Percentiles rank a stretch among this genome's conserved stretches.
Evolutionary conservation across 2,329 filamentous ascomycete species (phyloP).

Genomic region (Trichoderma citrinoviride): DNA sequence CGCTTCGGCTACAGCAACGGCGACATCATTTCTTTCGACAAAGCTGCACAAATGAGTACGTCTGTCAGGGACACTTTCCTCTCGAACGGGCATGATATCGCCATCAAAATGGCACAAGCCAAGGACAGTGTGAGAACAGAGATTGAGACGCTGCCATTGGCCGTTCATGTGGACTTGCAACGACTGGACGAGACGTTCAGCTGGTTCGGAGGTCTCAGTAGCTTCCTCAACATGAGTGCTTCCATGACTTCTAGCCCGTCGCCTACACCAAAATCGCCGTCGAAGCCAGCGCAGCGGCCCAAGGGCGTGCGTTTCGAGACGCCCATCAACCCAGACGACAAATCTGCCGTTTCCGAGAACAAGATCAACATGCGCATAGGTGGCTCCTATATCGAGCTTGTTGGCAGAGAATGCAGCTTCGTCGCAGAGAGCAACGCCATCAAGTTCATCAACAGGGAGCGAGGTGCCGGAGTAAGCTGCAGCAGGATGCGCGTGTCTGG

Average conservation of each 20-base stretch:
- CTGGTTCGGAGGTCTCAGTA: slow-evolving; percentile 88
- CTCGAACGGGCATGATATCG: slow-evolving; percentile 56
- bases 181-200: slow-evolving; percentile 81
- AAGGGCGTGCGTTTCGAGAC: slow-evolving; percentile 59
- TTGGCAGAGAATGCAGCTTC: slow-evolving; percentile 73
- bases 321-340: slow-evolving; percentile 49
- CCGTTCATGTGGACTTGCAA: slow-evolving; percentile 73
- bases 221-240: slow-evolving; percentile 81
- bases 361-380: slow-evolving; percentile 78
- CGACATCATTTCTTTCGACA: slow-evolving; percentile 63
- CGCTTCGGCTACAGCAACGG: slow-evolving; percentile 61
- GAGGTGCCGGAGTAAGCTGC: slow-evolving; percentile 69
- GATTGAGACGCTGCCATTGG: slow-evolving; percentile 72
- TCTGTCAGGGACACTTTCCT: slow-evolving; percentile 60
- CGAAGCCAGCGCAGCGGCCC: slow-evolving; percentile 43
- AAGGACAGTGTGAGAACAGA: slow-evolving; percentile 52
- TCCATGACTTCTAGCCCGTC: slow-evolving; percentile 77
- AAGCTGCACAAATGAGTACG: slow-evolving; percentile 54
- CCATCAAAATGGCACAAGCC: slow-evolving; percentile 50
- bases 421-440: slow-evolving; percentile 75
- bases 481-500: slow-evolving; percentile 73
- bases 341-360: slow-evolving; percentile 47
- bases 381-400: slow-evolving; percentile 71
- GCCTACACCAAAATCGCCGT: slow-evolving; percentile 35
- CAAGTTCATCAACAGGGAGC: slow-evolving; percentile 73